Conservation (phyloP, 257 asterid genomes). For the Solanum arcanum region DNA sequence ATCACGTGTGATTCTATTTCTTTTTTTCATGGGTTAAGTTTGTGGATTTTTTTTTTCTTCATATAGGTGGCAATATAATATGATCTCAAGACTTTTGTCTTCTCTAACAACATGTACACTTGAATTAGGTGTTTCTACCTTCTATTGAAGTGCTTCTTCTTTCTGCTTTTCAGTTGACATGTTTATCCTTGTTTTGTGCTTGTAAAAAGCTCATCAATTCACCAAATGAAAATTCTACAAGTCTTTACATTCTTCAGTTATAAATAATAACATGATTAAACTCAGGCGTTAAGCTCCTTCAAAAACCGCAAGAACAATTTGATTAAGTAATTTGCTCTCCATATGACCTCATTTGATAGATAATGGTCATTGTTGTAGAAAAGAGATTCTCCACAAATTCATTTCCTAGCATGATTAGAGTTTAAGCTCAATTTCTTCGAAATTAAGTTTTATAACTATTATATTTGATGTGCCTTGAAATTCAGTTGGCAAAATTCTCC, state of each 20-base stretch:
- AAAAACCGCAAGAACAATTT: not conserved
- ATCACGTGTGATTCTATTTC: not conserved
- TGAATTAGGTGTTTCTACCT: not conserved
- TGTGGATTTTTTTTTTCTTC: no score
- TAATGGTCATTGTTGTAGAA: not conserved
- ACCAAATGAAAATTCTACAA: not conserved
- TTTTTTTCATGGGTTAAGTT: not conserved
- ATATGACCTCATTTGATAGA: not conserved
- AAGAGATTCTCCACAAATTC: no score
- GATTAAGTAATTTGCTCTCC: not conserved
- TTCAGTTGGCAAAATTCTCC: not conserved
- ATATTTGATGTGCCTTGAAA: not conserved
- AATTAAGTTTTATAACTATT: not conserved
- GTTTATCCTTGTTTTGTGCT: not conserved
- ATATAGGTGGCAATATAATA: no score
- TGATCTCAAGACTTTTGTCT: not conserved
- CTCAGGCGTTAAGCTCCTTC: not conserved
- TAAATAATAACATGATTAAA: not conserved
- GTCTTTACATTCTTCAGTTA: not conserved
- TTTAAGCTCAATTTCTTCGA: not conserved
- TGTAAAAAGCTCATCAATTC: not conserved
- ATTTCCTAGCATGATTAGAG: not conserved
- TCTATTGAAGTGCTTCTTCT: constrained; percentile 1
- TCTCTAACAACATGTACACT: not conserved
- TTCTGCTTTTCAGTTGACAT: not conserved